A percentile compares a stretch with the other conserved stretches of the same genome.
Evolutionary conservation across 2,329 filamentous ascomycete genomes (phyloP).

Genomic region (Gnomoniopsis smithogilvyi): DNA sequence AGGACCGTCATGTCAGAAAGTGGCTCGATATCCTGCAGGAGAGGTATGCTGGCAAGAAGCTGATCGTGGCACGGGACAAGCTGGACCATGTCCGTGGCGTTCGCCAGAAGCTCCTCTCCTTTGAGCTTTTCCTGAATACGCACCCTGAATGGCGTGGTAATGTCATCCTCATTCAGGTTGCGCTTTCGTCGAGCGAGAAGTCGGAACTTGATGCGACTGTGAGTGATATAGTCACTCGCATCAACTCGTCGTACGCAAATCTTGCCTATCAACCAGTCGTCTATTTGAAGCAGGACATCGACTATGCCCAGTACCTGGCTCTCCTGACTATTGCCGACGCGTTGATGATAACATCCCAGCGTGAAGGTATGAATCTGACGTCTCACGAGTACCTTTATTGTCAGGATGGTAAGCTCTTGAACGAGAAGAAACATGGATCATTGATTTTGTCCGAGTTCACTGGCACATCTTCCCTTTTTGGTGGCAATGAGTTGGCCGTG

Average conservation of each 20-base stretch:
- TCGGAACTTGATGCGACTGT: constrained; percentile 83
- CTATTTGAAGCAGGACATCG: constrained; percentile 92
- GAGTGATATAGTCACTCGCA: constrained; percentile 89
- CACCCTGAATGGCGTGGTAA: constrained; percentile 87
- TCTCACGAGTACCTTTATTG: constrained; percentile 93
- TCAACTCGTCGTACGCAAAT: constrained; percentile 89
- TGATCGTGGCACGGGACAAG: constrained; percentile 93
- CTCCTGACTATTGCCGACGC: constrained; percentile 86
- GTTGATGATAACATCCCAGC: constrained; percentile 90
- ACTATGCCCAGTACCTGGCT: constrained; percentile 89
- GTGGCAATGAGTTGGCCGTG: constrained; percentile 74
- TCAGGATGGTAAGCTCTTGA: constrained; percentile 73
- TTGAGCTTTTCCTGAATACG: constrained; percentile 90
- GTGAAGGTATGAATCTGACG: constrained; percentile 96
- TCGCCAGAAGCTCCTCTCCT: constrained; percentile 87
- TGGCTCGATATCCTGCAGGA: constrained; percentile 82
- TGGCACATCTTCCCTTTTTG: constrained; percentile 83
- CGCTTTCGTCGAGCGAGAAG: constrained; percentile 85
- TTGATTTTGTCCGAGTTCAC: constrained; percentile 95
- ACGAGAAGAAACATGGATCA: constrained; percentile 77
- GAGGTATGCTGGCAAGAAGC: constrained; percentile 80
- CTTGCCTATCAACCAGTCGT: constrained; percentile 89
- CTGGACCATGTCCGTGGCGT: constrained; percentile 90
- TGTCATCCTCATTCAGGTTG: constrained; percentile 90
- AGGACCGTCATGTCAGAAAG: constrained; percentile 67